These are phyloP conservation scores for Carex myosuroides DNA, from an alignment of 176 grass and related monocot species.

Conservation along the genomic window DNA sequence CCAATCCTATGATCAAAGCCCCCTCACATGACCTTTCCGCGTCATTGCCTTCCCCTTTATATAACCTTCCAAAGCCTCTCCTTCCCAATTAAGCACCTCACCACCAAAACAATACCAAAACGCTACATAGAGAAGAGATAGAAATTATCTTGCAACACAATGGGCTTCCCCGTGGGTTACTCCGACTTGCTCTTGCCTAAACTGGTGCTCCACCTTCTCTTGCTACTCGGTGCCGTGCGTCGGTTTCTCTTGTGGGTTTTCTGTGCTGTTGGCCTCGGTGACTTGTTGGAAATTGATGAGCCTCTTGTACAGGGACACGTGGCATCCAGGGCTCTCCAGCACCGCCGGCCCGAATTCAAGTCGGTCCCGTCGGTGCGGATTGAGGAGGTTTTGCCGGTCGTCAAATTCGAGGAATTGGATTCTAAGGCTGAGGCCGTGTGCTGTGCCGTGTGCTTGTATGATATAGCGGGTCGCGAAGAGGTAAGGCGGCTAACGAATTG, in stretches of 20 bases:
- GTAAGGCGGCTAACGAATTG: slow-evolving; percentile 60
- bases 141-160: slow-evolving; percentile 18
- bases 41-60: slow-evolving; percentile 37
- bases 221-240: slow-evolving; percentile 70
- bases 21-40: slow-evolving; percentile 45
- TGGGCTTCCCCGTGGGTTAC: slow-evolving; percentile 86
- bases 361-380: slow-evolving; percentile 27
- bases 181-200: slow-evolving; percentile 64
- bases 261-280: slow-evolving; percentile 61
- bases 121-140: no score
- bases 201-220: slow-evolving; percentile 46
- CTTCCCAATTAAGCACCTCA: neutral
- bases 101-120: neutral
- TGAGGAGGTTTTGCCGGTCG: slow-evolving; percentile 58
- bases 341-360: slow-evolving; percentile 32
- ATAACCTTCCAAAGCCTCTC: slow-evolving; percentile 12
- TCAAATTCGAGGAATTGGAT: slow-evolving; percentile 61
- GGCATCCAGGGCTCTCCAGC: slow-evolving; percentile 15
- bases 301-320: neutral
- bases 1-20: slow-evolving; percentile 23
- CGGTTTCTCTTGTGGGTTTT: slow-evolving; percentile 62
- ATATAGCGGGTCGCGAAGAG: slow-evolving; percentile 57
- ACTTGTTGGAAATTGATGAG: slow-evolving; percentile 53
- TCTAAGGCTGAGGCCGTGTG: slow-evolving; percentile 2
- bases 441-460: slow-evolving; percentile 73